phyloP scores from a whole-genome alignment of 495 filamentous ascomycete genomes.

The Hypoxylon lienhwacheense region DNA sequence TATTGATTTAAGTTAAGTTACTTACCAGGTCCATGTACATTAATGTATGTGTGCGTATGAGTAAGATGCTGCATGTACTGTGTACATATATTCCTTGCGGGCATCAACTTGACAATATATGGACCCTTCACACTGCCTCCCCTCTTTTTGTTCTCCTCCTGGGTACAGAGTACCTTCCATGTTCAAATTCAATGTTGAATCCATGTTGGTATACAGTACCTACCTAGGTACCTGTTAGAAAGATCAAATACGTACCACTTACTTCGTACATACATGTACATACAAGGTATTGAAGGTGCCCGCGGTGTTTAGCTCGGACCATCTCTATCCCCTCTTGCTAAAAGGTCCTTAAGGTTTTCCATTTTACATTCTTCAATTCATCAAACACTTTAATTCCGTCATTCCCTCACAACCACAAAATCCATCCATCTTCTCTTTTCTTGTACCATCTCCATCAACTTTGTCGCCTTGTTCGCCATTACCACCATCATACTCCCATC shows the following conservation, averaged over 20 bases:
- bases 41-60: not conserved
- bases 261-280: not conserved
- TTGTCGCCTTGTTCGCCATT: not conserved
- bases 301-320: slow-evolving; percentile 33
- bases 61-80: not conserved
- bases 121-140: too few relatives aligned
- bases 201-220: too few relatives aligned
- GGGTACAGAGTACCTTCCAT: too few relatives aligned
- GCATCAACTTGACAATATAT: slow-evolving; percentile 29
- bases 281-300: slow-evolving; percentile 17
- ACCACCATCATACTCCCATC: too few relatives aligned
- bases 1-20: too few relatives aligned
- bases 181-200: too few relatives aligned
- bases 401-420: slow-evolving; percentile 14
- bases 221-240: too few relatives aligned
- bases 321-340: slow-evolving; percentile 15
- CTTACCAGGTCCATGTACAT: too few relatives aligned
- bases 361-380: slow-evolving; percentile 13
- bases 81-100: not conserved
- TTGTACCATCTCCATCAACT: slow-evolving; percentile 5
- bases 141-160: too few relatives aligned
- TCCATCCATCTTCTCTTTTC: slow-evolving; percentile 1
- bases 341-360: slow-evolving; percentile 10
- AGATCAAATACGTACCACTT: too few relatives aligned
- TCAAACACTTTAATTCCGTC: slow-evolving; percentile 28